Conservation (phyloP, 768 basidiomycete genomes). For the Hypsizygus marmoreus region DNA sequence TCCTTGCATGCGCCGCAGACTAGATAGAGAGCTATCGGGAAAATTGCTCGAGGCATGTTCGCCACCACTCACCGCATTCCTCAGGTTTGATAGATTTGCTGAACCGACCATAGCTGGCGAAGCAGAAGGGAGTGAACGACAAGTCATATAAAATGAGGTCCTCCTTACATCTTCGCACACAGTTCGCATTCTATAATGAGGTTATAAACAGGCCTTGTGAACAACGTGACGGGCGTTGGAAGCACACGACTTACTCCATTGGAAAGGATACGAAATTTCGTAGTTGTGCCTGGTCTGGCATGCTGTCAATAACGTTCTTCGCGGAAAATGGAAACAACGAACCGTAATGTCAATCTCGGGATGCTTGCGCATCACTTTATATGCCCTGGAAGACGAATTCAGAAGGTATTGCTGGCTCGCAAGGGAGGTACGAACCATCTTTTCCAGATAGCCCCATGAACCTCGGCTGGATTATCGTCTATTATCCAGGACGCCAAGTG, state of each 20-base stretch:
- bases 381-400: constrained; percentile 50
- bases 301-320: not conserved
- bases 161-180: constrained; percentile 61
- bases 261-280: constrained; percentile 70
- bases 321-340: constrained; percentile 7
- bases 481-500: constrained; percentile 89
- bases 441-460: constrained; percentile 74
- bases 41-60: not conserved
- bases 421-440: constrained; percentile 50
- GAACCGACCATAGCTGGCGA: constrained; percentile 66
- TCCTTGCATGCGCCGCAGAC: constrained; percentile 69
- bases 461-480: constrained; percentile 65
- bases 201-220: constrained; percentile 8
- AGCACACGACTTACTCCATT: constrained; percentile 66
- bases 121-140: not conserved
- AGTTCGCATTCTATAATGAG: constrained; percentile 54
- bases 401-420: not conserved
- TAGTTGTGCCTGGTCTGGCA: constrained; percentile 75
- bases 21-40: constrained; percentile 21
- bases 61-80: constrained; percentile 53
- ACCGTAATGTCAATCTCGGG: constrained; percentile 77
- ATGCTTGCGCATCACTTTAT: constrained; percentile 64
- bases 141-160: not conserved
- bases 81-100: constrained; percentile 72
- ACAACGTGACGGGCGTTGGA: constrained; percentile 6